phyloP scores from a whole-genome alignment of 1,139 yeast genomes.

The Saccharomyces hybrid region DNA sequence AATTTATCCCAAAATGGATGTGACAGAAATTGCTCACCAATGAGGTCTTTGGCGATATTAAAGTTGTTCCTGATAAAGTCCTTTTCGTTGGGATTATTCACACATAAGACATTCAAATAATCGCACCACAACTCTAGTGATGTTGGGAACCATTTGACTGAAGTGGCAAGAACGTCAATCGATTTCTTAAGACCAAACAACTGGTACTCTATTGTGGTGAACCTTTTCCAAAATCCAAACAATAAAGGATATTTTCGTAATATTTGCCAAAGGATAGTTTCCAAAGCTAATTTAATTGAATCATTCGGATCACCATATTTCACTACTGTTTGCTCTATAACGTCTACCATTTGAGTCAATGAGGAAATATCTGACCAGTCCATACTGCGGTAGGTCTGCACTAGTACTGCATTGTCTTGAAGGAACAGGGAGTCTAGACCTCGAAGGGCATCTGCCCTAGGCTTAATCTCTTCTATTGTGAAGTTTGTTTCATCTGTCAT shows the following conservation, averaged over 20 bases:
- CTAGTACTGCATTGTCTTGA: constrained; percentile 32
- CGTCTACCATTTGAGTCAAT: constrained; percentile 23
- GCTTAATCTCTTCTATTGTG: constrained; percentile 36
- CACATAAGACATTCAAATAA: constrained; percentile 45
- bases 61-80: constrained; percentile 37
- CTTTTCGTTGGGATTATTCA: constrained; percentile 31
- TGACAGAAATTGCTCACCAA: constrained; percentile 54
- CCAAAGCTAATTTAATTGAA: constrained; percentile 28
- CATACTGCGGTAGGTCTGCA: constrained; percentile 16
- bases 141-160: constrained; percentile 46
- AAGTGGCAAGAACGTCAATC: constrained; percentile 38
- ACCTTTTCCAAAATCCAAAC: constrained; percentile 55
- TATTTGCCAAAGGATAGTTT: constrained; percentile 35
- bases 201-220: constrained; percentile 47
- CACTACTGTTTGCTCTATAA: constrained; percentile 29
- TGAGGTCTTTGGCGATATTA: constrained; percentile 34
- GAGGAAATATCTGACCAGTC: constrained; percentile 25
- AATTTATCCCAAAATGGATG: constrained; percentile 62
- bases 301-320: constrained; percentile 33
- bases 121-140: constrained; percentile 62
- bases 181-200: constrained; percentile 48
- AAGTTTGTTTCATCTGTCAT: constrained; percentile 59
- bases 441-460: constrained; percentile 7
- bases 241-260: constrained; percentile 49
- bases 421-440: constrained; percentile 29